Base-by-base conservation (phyloP, 1,139 yeast genomes). In the Blastobotrys elegans region DNA sequence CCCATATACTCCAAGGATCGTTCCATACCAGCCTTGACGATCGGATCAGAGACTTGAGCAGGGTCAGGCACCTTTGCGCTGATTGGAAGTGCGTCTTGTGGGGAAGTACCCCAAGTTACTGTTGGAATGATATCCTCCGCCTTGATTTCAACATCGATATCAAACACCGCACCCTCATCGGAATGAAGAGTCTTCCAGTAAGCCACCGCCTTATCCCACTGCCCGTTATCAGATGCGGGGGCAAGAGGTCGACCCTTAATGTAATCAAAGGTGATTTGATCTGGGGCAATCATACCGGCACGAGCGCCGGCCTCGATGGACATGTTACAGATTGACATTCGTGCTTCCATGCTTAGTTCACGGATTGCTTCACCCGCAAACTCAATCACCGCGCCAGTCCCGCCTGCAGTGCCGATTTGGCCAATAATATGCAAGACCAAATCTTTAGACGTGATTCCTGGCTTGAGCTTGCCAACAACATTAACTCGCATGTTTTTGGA, bases 251-350 rank as follows among this genome's bases (percentile, higher is more conserved):
- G 79, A 51, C 95, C 96, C 71, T 90, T 82, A 59, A 92, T 76
- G 70, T 92, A 92, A 48, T 84, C 82, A 63, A 84, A 87, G 21
- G 97, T 90, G 49, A 68, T 80, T 56, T 89, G 84, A 66, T 92
- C 98, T 11, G 98, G 98, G 55, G 84, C 86, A 64, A 92, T 90
- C 97, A 92, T 88, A 71, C 98, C 98, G 21, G 98, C 98, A 72
- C 98, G 84, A 26, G 98, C 98, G 71, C 98, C 98, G 50, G 84
- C 98, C 72, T 92, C 98, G 60, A 92, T 90, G 40, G 97, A 82
- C 98, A 92, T 92, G 68, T 92, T 92, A 77, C 98, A 92, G 72
- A 92, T 92, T 45, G 97, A 89, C 98, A 92, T 92, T 71, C 98
- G 81, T n/a, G 97, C 97, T 71, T 92, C 98, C 92, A 92, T 88